Percentiles rank a stretch among this genome's conserved stretches.
phyloP scores from a whole-genome alignment of 2,329 filamentous ascomycete species.

The Didymella segeticola region DNA sequence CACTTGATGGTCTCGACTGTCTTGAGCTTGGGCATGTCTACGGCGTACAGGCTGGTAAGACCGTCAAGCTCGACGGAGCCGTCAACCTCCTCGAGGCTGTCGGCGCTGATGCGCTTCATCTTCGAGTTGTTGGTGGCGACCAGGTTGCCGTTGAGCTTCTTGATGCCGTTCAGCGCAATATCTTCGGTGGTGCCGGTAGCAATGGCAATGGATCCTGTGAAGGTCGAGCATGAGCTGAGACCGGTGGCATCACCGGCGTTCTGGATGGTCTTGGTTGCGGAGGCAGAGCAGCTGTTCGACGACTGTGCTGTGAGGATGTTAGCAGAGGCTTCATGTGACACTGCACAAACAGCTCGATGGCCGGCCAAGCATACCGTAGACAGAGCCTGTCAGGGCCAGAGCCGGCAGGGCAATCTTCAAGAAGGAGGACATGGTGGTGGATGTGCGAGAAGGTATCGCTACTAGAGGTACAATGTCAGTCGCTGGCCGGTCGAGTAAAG shows the following conservation, averaged over 20 bases:
- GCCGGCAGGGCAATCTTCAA: conserved; percentile 63
- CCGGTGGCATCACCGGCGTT: conserved; percentile 64
- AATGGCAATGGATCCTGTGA: conserved; percentile 73
- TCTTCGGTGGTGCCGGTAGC: conserved; percentile 61
- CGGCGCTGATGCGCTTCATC: conserved; percentile 69
- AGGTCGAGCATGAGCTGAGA: conserved; percentile 70
- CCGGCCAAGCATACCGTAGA: conserved; percentile 54
- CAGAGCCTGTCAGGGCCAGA: conserved; percentile 61
- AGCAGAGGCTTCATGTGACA: conserved; percentile 17
- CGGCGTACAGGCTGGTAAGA: conserved; percentile 70
- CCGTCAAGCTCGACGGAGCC: conserved; percentile 73
- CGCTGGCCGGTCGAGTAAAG: conserved; percentile 10
- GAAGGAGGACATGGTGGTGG: conserved; percentile 57
- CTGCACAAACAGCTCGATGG: background rate
- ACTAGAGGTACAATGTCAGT: conserved; percentile 25
- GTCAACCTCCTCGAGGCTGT: conserved; percentile 68
- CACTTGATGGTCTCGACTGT: conserved; percentile 73
- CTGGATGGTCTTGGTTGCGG: conserved; percentile 65
- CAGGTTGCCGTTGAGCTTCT: conserved; percentile 65
- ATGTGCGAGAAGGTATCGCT: conserved; percentile 26
- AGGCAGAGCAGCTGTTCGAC: conserved; percentile 46
- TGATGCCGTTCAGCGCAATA: conserved; percentile 68
- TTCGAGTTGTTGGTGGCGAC: conserved; percentile 61
- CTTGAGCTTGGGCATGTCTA: conserved; percentile 71
- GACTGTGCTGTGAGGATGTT: conserved; percentile 33